phyloP scores from a whole-genome alignment of 306 rosid genomes.

The Inga laurina region DNA sequence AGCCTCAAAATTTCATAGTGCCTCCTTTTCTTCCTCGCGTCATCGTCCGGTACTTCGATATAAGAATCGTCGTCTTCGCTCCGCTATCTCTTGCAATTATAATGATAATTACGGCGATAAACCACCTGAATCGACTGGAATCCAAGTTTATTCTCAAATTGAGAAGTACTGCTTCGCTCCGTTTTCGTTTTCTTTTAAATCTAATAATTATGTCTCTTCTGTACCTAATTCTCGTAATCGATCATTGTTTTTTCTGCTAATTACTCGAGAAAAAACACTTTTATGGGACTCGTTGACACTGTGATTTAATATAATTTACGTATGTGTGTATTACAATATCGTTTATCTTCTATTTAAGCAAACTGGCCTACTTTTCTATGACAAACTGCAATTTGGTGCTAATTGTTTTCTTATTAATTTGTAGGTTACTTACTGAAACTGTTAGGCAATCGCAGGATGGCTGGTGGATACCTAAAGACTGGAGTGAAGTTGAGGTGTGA shows the following conservation, averaged over 20 bases:
- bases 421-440: slow-evolving; percentile 79
- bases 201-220: background rate
- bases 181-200: background rate
- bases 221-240: background rate
- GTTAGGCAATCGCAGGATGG: slow-evolving; percentile 74
- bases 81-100: slow-evolving; percentile 43
- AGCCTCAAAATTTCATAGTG: slow-evolving; percentile 22
- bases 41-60: background rate
- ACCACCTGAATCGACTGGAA: slow-evolving; percentile 49
- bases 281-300: background rate
- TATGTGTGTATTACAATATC: background rate
- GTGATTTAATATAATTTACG: background rate
- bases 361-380: no score
- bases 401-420: slow-evolving; percentile 4
- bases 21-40: background rate
- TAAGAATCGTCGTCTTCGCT: slow-evolving; percentile 5
- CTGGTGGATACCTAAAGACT: slow-evolving; percentile 69
- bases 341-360: background rate
- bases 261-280: background rate
- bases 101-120: slow-evolving; percentile 28
- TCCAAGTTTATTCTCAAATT: slow-evolving; percentile 80
- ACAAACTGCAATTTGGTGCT: slow-evolving; percentile 8
- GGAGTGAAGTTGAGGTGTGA: slow-evolving; percentile 90
- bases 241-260: background rate
- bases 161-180: slow-evolving; percentile 56